Percentiles rank a stretch among this genome's conserved stretches.
Conservation (phyloP, 2,329 filamentous ascomycete genomes). For the Penicillium sp. region DNA sequence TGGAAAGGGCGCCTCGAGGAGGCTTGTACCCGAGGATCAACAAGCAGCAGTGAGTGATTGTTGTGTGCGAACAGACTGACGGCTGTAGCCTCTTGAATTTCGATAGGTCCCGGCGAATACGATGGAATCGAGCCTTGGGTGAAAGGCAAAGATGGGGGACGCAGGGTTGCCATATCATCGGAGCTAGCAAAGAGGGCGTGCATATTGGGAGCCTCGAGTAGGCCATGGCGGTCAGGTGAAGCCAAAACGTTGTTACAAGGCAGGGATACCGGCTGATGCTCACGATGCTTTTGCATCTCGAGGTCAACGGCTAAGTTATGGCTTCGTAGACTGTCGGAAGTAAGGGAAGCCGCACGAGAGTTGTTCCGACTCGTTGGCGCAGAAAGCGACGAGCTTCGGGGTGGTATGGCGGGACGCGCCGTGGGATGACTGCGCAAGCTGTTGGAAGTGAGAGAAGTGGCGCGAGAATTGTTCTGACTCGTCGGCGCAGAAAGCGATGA, state of each 20-base stretch:
- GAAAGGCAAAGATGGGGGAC: conserved; percentile 51
- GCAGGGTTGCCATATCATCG: conserved; percentile 42
- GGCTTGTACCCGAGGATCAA: conserved; percentile 51
- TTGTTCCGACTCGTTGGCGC: conserved; percentile 48
- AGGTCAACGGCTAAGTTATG: conserved; percentile 34
- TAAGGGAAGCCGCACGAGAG: conserved; percentile 47
- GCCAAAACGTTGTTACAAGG: conserved; percentile 24
- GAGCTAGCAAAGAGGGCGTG: conserved; percentile 40
- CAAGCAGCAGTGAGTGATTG: conserved; percentile 63
- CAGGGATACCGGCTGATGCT: conserved; percentile 22
- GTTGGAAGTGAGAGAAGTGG: conserved; percentile 48
- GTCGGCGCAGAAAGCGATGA: conserved; percentile 51
- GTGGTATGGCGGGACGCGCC: conserved; percentile 38
- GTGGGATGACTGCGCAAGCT: conserved; percentile 37
- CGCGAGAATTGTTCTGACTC: conserved; percentile 45
- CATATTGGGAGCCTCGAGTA: conserved; percentile 33
- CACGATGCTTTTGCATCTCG: conserved; percentile 22
- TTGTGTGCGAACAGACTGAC: conserved; percentile 63
- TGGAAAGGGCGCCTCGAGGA: conserved; percentile 35
- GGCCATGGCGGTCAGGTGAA: conserved; percentile 14
- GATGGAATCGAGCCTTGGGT: conserved; percentile 50
- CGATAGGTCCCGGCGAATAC: conserved; percentile 53
- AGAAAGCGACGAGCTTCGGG: conserved; percentile 48
- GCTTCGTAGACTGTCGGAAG: conserved; percentile 43
- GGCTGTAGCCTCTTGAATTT: conserved; percentile 62